Percentiles rank a stretch among this genome's conserved stretches.
phyloP scores from a whole-genome alignment of 768 basidiomycete species.

The Pleurotus salmoneostramineus region DNA sequence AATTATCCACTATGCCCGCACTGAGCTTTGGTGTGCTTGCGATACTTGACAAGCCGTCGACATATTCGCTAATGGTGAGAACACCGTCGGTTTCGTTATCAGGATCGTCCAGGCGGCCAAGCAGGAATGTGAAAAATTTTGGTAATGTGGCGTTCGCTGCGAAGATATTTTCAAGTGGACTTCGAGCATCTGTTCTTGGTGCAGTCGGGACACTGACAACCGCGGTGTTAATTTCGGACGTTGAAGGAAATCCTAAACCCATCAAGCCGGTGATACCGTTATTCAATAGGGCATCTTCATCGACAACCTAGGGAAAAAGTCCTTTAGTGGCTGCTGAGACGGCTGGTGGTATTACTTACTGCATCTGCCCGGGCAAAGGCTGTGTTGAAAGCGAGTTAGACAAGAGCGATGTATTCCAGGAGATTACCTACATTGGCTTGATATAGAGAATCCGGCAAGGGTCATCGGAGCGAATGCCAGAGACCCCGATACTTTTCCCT shows the following conservation, averaged over 20 bases:
- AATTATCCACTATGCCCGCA: conserved; percentile 52
- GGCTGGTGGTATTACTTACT: neutral
- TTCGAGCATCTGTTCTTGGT: conserved; percentile 33
- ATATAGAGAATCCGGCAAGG: conserved; percentile 39
- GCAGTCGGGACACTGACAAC: conserved; percentile 39
- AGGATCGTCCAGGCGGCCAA: conserved; percentile 57
- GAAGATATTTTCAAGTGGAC: conserved; percentile 66
- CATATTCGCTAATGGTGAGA: conserved; percentile 57
- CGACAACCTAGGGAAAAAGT: neutral
- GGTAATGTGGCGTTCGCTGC: conserved; percentile 48
- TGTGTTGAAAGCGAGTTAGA: neutral
- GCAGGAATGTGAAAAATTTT: conserved; percentile 59
- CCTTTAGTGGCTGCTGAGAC: neutral
- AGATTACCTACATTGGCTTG: conserved; percentile 41
- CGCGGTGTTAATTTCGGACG: conserved; percentile 9
- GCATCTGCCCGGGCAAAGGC: neutral
- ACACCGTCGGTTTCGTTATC: conserved; percentile 50
- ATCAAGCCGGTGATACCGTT: neutral
- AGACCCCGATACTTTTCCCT: conserved; percentile 27
- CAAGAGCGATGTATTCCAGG: neutral
- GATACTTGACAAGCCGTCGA: conserved; percentile 46
- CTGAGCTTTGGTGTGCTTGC: conserved; percentile 45
- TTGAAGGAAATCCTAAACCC: neutral
- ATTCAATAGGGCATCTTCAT: neutral
- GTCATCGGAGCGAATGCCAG: conserved; percentile 39